A percentile compares a stretch with the other conserved stretches of the same genome.
These are phyloP conservation scores for Maudiozyma pseudohumilis DNA, from an alignment of 805 yeast species.

Conservation along the genomic window DNA sequence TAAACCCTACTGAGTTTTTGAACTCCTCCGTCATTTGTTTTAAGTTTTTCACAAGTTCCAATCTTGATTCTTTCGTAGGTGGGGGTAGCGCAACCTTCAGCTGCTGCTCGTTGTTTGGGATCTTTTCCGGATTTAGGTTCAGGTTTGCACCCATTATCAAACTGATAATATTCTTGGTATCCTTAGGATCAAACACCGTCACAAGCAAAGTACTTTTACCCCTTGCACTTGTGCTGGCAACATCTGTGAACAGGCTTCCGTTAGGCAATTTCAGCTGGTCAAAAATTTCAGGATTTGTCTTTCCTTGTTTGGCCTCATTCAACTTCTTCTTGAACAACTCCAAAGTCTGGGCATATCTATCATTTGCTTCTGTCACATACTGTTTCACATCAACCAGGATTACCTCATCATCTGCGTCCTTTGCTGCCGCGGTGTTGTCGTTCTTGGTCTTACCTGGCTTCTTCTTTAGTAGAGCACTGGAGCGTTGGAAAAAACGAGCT, in stretches of 20 bases:
- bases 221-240: constrained; percentile 64
- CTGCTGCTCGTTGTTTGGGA: constrained; percentile 61
- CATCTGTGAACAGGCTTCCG: constrained; percentile 40
- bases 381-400: constrained; percentile 5
- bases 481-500: not conserved
- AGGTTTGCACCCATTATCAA: constrained; percentile 58
- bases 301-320: constrained; percentile 59
- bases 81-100: constrained; percentile 69
- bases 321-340: constrained; percentile 46
- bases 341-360: constrained; percentile 37
- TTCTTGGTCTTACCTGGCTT: constrained; percentile 2
- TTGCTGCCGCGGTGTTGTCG: not conserved
- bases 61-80: constrained; percentile 55
- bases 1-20: constrained; percentile 38
- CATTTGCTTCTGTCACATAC: constrained; percentile 8
- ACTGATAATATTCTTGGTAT: constrained; percentile 58
- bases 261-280: constrained; percentile 47
- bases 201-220: constrained; percentile 58
- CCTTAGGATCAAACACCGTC: constrained; percentile 81
- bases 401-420: not conserved
- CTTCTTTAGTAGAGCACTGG: constrained; percentile 1
- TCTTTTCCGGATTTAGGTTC: constrained; percentile 73
- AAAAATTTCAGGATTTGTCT: constrained; percentile 56
- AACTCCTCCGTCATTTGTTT: constrained; percentile 58
- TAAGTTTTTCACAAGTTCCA: constrained; percentile 45